These are phyloP conservation scores for Plasmodium gallinaceum DNA, from an alignment of 169 alveolate genomes.

Conservation along the genomic window DNA sequence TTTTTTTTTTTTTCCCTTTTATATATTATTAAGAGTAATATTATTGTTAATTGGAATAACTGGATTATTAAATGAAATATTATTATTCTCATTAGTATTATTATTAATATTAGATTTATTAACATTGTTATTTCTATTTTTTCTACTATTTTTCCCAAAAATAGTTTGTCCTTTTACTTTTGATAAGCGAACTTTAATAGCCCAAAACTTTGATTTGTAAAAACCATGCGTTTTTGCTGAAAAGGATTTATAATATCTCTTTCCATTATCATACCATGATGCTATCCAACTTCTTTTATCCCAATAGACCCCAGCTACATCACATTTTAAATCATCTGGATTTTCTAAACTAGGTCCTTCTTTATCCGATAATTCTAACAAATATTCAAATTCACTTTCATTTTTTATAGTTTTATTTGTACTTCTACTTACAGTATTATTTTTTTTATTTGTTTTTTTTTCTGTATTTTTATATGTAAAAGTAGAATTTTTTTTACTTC, in stretches of 20 bases:
- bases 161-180: constrained; percentile 80
- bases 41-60: constrained; percentile 1
- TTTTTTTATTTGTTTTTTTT: constrained; percentile 50
- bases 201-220: constrained; percentile 87
- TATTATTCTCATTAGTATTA: not conserved
- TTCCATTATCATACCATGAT: constrained; percentile 89
- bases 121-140: constrained; percentile 1
- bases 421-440: constrained; percentile 16
- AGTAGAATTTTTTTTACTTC: constrained; percentile 26
- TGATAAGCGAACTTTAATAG: constrained; percentile 87
- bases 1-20: not conserved
- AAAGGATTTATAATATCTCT: constrained; percentile 85
- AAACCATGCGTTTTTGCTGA: constrained; percentile 90
- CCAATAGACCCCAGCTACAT: constrained; percentile 90
- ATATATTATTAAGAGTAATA: constrained; percentile 1
- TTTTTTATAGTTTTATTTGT: constrained; percentile 60
- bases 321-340: constrained; percentile 85
- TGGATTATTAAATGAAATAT: not conserved
- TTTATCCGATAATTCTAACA: constrained; percentile 80
- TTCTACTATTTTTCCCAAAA: constrained; percentile 53
- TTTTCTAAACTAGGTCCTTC: constrained; percentile 80
- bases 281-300: constrained; percentile 92
- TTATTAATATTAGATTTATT: not conserved
- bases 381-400: constrained; percentile 86
- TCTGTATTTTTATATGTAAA: constrained; percentile 28